Base-by-base conservation (phyloP, 2,329 filamentous ascomycete species). In the Botrytis tulipae region DNA sequence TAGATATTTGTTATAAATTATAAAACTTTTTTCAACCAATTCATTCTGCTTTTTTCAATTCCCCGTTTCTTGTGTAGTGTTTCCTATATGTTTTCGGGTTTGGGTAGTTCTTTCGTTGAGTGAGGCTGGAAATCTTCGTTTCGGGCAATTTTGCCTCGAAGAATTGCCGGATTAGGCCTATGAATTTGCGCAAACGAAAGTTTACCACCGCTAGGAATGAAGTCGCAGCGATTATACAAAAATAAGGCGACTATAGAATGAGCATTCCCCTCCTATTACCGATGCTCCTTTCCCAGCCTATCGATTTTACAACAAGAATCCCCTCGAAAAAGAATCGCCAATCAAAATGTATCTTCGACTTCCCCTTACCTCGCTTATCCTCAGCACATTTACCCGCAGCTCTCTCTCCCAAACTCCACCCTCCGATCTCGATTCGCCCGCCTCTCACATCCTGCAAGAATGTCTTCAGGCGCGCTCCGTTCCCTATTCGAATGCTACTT, bases 401-500 rank as follows among this genome's bases (percentile, higher is more conserved):
- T 54, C 46, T 2, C 20, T 67, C 35, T 29, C 65, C 6, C 18
- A 60, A 25, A 29, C 44, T 40, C 25, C 22, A 9, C 46, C 65
- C 48, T 48, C 35, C 3, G 22, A 16, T n/a, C 42, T 22, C 12
- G 51, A 29, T 8, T 57, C 14, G 3, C n/a, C 29, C 5, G 25
- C 59, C 1, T 48, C 70, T 1, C 5, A 59, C 16, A 25, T 51
- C 35, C 59, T 71, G 18, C 42, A 71, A 54, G 8, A 46, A 54
- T 71, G 70, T 51, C 70, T 65, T 29, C 59, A 48, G 32, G 46
- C 32, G 10, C 59, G 37, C 46, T 65, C 35, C 32, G 71, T 73
- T 9, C 71, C 71, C 32, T 70, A 73, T 70, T 40, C 54, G 35
- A 73, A 68, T 8, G 35, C 54, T 70, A n/a, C 16, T 57, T 59